A percentile compares a stretch with the other conserved stretches of the same genome.
phyloP scores from a whole-genome alignment of 768 basidiomycete genomes.

The Neoboletus brunneissimus region DNA sequence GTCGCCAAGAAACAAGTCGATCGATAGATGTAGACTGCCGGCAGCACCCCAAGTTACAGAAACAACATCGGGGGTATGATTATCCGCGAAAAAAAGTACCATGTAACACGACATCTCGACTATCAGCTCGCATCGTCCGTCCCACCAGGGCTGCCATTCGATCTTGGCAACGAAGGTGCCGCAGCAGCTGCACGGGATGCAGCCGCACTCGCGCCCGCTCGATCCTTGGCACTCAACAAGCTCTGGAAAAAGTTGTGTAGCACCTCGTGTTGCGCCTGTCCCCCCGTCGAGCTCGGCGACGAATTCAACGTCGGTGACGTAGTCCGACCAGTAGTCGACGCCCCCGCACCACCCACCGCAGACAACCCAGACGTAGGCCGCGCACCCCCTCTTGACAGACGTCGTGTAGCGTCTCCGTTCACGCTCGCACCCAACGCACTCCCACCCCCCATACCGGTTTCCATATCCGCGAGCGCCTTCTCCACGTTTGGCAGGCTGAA shows the following conservation, averaged over 20 bases:
- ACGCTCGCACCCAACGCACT: slow-evolving; percentile 34
- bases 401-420: slow-evolving; percentile 36
- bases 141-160: slow-evolving; percentile 36
- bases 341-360: slow-evolving; percentile 35
- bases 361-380: slow-evolving; percentile 39
- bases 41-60: too few species aligned
- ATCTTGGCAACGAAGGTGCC: slow-evolving; percentile 23
- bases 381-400: slow-evolving; percentile 29
- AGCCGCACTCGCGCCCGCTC: slow-evolving; percentile 37
- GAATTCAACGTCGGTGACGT: slow-evolving; percentile 37
- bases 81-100: not conserved
- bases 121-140: slow-evolving; percentile 38
- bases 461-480: slow-evolving; percentile 86
- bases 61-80: not conserved
- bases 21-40: not conserved
- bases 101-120: not conserved
- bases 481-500: slow-evolving; percentile 87
- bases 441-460: slow-evolving; percentile 46
- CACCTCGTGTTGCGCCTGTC: slow-evolving; percentile 78
- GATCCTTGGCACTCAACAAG: slow-evolving; percentile 67
- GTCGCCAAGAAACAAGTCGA: not conserved
- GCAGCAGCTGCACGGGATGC: slow-evolving; percentile 22
- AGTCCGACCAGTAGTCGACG: slow-evolving; percentile 33
- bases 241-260: slow-evolving; percentile 88
- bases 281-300: slow-evolving; percentile 46